Conservation (phyloP, 2,329 filamentous ascomycete species). For the Penicillium olsonii region DNA sequence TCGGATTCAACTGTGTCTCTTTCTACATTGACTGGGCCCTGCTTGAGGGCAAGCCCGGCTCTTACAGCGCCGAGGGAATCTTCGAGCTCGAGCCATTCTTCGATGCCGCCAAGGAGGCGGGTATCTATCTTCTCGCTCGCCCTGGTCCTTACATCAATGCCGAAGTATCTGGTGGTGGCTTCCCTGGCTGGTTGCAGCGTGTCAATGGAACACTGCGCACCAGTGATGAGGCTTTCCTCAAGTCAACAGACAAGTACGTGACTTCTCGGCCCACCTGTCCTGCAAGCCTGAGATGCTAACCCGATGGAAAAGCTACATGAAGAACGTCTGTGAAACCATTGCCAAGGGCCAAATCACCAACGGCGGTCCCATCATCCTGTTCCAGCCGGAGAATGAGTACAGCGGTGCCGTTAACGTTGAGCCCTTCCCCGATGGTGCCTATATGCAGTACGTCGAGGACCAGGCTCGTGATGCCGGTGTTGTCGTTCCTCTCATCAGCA, state of each 20-base stretch:
- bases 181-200: conserved; percentile 76
- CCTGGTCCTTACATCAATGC: conserved; percentile 79
- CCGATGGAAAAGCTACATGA: conserved; percentile 54
- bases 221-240: conserved; percentile 60
- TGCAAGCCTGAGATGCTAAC: conserved; percentile 11
- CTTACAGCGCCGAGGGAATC: conserved; percentile 69
- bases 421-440: conserved; percentile 66
- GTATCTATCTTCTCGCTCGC: conserved; percentile 73
- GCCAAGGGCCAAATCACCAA: conserved; percentile 79
- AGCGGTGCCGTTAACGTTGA: conserved; percentile 50
- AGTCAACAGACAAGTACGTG: conserved; percentile 64
- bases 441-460: conserved; percentile 70
- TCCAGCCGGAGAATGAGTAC: conserved; percentile 84
- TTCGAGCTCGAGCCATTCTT: conserved; percentile 76
- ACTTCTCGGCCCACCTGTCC: too few species aligned
- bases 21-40: conserved; percentile 81
- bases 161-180: conserved; percentile 74
- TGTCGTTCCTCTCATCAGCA: conserved; percentile 72
- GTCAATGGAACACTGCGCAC: conserved; percentile 67
- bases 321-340: conserved; percentile 64
- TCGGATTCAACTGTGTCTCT: conserved; percentile 77
- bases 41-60: conserved; percentile 70
- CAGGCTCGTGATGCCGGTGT: conserved; percentile 69
- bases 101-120: conserved; percentile 69
- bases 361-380: conserved; percentile 74